Evolutionary conservation across 2,329 filamentous ascomycete genomes (phyloP), one percentile per base, ranked within the genome.

Genomic region (Pestalotiopsis sp.): DNA sequence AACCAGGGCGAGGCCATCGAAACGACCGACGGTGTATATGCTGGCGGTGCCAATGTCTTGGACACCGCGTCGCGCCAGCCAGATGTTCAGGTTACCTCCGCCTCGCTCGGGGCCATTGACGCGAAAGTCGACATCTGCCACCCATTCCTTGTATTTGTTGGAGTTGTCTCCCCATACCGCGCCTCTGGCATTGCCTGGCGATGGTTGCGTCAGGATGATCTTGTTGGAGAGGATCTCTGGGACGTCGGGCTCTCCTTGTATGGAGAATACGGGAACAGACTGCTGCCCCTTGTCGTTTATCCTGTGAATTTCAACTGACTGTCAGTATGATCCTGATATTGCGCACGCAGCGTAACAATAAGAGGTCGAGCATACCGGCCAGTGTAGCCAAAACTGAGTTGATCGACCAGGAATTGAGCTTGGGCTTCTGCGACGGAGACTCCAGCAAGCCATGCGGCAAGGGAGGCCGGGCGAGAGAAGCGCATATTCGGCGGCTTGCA

Each of bases 51-150:
- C 91, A 66, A 97, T 83, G 38, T 84, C 83, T 69, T 85, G 81
- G 72, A 88, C 82, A 39, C 92, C 92, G 69, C 92, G 87, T 73
- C 89, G 90, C 65, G 88, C 90, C 76, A 97, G 93, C 96, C 96
- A 99, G 75, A 99, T 86, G 80, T 98, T 95, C 73, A 99, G 83
- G 81, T 97, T 98, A 62, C 96, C 96, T 68, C 91, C 90, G 64
- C 91, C 94, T 73, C 93, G 86, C 77, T 98, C 96, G 70, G 92
- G 91, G 7, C 96, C 96, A 69, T 89, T 93, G 65, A 91, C 93
- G 72, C 96, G 89, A 81, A 99, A 98, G 76, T 96, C 91, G 73
- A 98, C 85, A 75, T 97, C 93, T 64, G 90, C 89, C 9, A 89
- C 87, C 94, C 94, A 99, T 78, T 91, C 86, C n/a, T 85, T 80